A percentile compares a stretch with the other conserved stretches of the same genome.
Evolutionary conservation across 169 alveolate species (phyloP).

Genomic region (Plasmodium adleri): DNA sequence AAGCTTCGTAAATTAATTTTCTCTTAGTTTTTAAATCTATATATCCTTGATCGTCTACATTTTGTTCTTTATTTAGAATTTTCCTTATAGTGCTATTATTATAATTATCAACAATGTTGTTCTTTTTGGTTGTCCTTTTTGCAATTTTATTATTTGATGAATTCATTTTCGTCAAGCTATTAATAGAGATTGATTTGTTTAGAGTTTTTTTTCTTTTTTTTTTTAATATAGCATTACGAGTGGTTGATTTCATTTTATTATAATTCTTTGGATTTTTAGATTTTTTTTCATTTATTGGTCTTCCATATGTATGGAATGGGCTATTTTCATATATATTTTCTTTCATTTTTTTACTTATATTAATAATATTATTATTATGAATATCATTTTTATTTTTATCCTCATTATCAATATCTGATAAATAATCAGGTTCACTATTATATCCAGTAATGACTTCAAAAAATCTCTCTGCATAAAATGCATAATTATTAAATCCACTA

Average conservation of each 20-base stretch:
- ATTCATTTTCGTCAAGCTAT: conserved; percentile 7
- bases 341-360: conserved; percentile 41
- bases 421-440: conserved; percentile 41
- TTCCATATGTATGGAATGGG: conserved; percentile 36
- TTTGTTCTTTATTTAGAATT: no score
- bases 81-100: not conserved
- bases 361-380: conserved; percentile 1
- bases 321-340: conserved; percentile 25
- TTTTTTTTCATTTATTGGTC: conserved; percentile 38
- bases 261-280: not conserved
- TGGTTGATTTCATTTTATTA: conserved; percentile 35
- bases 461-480: conserved; percentile 55
- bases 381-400: not conserved
- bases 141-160: not conserved
- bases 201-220: conserved; percentile 29
- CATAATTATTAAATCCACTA: conserved; percentile 41
- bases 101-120: not conserved
- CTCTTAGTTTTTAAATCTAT: conserved; percentile 29
- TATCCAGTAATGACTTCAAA: conserved; percentile 67
- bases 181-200: conserved; percentile 18
- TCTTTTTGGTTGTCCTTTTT: conserved; percentile 19
- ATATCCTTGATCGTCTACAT: not conserved
- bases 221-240: conserved; percentile 57
- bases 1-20: conserved; percentile 29
- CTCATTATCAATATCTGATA: conserved; percentile 1